Conservation (phyloP, 495 filamentous ascomycete species). For the Clavariopsis aquatica region DNA sequence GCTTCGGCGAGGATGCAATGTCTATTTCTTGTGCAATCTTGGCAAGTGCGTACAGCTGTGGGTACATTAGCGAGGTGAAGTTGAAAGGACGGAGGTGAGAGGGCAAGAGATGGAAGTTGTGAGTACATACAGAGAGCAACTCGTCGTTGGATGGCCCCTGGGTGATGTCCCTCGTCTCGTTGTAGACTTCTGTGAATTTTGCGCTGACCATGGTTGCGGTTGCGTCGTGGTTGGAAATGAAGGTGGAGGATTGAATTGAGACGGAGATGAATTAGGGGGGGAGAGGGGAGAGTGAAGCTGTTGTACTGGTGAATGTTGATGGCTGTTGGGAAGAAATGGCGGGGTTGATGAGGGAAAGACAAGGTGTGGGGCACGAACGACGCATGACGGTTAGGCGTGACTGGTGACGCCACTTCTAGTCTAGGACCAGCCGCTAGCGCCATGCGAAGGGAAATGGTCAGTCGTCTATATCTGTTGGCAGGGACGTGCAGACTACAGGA, state of each 20-base stretch:
- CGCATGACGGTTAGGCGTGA: background rate
- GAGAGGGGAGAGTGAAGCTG: background rate
- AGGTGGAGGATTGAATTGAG: background rate
- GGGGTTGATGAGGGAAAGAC: constrained; percentile 13
- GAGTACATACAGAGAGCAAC: constrained; percentile 55
- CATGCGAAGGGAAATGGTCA: too few species aligned
- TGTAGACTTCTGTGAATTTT: constrained; percentile 55
- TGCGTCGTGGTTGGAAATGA: background rate
- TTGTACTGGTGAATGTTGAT: background rate
- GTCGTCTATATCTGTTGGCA: too few species aligned
- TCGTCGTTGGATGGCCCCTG: constrained; percentile 55
- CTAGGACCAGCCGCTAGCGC: background rate
- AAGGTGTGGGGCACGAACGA: constrained; percentile 16
- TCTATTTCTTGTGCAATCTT: constrained; percentile 55
- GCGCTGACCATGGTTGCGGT: constrained; percentile 12
- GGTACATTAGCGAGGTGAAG: background rate
- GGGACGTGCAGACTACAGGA: too few species aligned
- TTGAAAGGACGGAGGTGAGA: background rate
- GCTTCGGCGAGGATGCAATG: constrained; percentile 48
- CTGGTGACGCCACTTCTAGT: background rate
- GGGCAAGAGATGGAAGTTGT: background rate
- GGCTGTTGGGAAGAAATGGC: constrained; percentile 8
- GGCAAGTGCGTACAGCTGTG: constrained; percentile 61
- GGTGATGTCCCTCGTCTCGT: constrained; percentile 64
- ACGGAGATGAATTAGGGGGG: background rate